Evolutionary conservation across 2,329 filamentous ascomycete species (phyloP).

Genomic region (Scedosporium aurantiacum): DNA sequence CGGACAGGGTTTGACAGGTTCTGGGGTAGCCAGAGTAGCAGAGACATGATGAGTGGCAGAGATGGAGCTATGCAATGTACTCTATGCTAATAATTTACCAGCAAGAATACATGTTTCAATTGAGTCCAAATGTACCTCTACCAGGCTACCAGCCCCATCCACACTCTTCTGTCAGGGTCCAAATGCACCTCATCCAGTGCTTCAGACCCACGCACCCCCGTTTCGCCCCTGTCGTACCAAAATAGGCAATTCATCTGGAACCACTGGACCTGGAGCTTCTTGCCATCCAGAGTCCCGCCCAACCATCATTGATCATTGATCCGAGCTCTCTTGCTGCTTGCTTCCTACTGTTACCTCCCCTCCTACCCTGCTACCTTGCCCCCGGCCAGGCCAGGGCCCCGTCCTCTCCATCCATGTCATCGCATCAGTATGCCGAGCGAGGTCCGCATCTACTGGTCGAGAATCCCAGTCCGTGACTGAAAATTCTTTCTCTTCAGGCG

Average conservation of each 20-base stretch:
- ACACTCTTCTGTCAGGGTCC: not conserved
- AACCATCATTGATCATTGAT: too few species aligned
- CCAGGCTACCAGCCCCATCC: not conserved
- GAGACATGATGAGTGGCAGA: not conserved
- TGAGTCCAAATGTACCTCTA: not conserved
- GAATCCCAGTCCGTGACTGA: not conserved
- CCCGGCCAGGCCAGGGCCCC: too few species aligned
- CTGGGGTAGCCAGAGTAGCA: not conserved
- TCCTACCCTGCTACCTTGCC: too few species aligned
- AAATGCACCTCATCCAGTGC: slow-evolving; percentile 13
- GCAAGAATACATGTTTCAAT: too few species aligned
- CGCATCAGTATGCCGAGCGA: slow-evolving; percentile 2
- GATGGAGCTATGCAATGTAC: not conserved
- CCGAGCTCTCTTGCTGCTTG: too few species aligned
- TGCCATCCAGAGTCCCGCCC: not conserved
- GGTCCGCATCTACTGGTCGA: not conserved
- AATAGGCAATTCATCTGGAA: slow-evolving; percentile 1
- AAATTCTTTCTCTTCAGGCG: not conserved
- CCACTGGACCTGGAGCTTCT: not conserved
- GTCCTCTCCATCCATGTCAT: not conserved
- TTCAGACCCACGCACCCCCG: slow-evolving; percentile 9
- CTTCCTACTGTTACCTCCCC: too few species aligned
- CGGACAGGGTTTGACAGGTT: not conserved
- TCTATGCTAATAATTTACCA: not conserved
- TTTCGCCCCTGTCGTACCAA: not conserved